Conservation (phyloP, 2,329 filamentous ascomycete genomes). For the Arthroderma sp. region DNA sequence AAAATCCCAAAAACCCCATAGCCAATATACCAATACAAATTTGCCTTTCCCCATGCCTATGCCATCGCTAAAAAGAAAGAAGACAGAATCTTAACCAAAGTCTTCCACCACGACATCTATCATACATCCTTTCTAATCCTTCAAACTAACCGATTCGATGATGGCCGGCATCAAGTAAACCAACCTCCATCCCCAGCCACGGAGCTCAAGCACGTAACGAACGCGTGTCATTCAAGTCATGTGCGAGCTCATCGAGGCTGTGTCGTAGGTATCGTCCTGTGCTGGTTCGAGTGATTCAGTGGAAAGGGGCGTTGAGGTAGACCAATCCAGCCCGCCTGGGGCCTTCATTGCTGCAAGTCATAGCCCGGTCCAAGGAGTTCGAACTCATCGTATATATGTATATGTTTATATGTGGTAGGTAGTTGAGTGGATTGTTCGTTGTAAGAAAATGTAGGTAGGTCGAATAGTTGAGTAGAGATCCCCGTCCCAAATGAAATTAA, state of each 20-base stretch:
- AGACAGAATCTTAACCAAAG: no score
- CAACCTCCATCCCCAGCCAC: not conserved
- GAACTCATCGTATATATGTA: not conserved
- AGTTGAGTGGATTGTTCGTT: no score
- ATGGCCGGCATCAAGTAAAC: no score
- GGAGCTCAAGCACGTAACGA: not conserved
- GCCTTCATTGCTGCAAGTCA: constrained; percentile 3
- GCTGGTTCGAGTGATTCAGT: not conserved
- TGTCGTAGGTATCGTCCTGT: not conserved
- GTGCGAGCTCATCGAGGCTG: not conserved
- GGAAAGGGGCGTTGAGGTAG: not conserved
- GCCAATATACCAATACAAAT: no score
- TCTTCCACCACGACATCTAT: no score
- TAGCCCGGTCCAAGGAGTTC: not conserved
- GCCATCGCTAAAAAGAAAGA: no score
- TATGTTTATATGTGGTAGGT: no score
- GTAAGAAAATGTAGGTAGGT: no score
- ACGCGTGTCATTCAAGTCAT: not conserved
- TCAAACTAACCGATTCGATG: no score
- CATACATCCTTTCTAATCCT: no score
- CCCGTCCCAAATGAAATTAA: not conserved
- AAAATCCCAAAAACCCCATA: no score
- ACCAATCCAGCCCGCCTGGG: not conserved
- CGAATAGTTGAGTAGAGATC: not conserved
- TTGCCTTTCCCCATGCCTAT: no score